These are phyloP conservation scores for Aspergillus tanneri DNA, from an alignment of 2,329 filamentous ascomycete genomes.

Conservation along the genomic window DNA sequence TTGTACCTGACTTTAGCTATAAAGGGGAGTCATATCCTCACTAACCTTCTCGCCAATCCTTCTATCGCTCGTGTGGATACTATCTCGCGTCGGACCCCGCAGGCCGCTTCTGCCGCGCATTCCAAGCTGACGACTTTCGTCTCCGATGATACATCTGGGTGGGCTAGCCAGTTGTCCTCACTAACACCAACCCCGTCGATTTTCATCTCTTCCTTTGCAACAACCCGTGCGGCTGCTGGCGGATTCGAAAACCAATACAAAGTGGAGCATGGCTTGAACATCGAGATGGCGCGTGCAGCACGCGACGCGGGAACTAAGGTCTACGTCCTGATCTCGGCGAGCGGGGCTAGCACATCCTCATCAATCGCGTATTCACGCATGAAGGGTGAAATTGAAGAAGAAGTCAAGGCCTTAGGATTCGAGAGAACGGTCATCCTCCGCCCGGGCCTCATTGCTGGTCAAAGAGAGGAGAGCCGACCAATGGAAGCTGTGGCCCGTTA, in stretches of 20 bases:
- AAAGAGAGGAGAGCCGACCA: constrained; percentile 61
- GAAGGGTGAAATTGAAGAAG: constrained; percentile 85
- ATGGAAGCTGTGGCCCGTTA: constrained; percentile 58
- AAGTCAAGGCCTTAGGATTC: constrained; percentile 69
- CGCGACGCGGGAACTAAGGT: constrained; percentile 69
- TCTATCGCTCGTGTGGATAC: constrained; percentile 44
- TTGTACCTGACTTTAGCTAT: constrained; percentile 21
- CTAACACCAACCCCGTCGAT: constrained; percentile 58
- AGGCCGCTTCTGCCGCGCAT: constrained; percentile 47
- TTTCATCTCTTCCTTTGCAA: constrained; percentile 77
- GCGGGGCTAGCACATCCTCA: constrained; percentile 52
- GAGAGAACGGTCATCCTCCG: constrained; percentile 72
- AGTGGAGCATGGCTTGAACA: constrained; percentile 83
- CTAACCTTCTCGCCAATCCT: constrained; percentile 45
- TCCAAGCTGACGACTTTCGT: constrained; percentile 65
- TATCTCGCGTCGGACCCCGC: constrained; percentile 46
- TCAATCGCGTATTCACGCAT: constrained; percentile 62
- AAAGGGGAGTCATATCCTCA: constrained; percentile 73
- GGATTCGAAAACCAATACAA: constrained; percentile 77
- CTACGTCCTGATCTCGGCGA: constrained; percentile 73
- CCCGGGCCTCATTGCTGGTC: constrained; percentile 74
- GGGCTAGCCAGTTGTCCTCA: constrained; percentile 61
- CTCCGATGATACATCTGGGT: constrained; percentile 66
- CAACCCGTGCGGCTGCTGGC: constrained; percentile 73
- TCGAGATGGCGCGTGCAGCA: constrained; percentile 73